phyloP scores from a whole-genome alignment of 305 asterid genomes.

The Fraxinus dipetala region DNA sequence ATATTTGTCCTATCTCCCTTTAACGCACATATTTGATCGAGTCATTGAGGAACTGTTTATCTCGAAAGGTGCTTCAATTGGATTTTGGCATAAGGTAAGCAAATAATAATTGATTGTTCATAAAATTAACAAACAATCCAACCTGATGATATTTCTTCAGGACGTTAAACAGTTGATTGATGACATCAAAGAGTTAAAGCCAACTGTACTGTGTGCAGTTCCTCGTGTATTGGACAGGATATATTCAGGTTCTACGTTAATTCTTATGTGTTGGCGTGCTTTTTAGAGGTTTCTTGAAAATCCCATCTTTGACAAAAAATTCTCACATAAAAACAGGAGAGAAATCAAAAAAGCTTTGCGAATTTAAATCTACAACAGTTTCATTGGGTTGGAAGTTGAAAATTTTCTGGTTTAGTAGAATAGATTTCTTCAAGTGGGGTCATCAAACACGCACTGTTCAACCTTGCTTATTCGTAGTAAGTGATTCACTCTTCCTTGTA shows the following conservation, averaged over 20 bases:
- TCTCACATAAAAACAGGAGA: too few species aligned
- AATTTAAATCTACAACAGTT: too few species aligned
- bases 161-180: slow-evolving; percentile 59
- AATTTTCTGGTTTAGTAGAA: slow-evolving; percentile 50
- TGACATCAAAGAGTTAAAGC: slow-evolving; percentile 75
- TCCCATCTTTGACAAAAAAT: too few species aligned
- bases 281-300: neutral
- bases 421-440: slow-evolving; percentile 63
- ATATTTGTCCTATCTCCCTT: slow-evolving; percentile 71
- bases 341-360: too few species aligned
- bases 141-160: slow-evolving; percentile 33
- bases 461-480: slow-evolving; percentile 70
- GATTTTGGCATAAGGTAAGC: slow-evolving; percentile 77
- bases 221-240: slow-evolving; percentile 83
- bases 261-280: neutral
- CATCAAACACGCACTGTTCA: slow-evolving; percentile 52
- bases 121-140: neutral
- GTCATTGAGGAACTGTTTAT: slow-evolving; percentile 68
- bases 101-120: neutral
- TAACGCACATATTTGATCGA: slow-evolving; percentile 83
- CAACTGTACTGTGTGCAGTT: slow-evolving; percentile 64
- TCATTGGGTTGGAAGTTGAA: too few species aligned
- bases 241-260: slow-evolving; percentile 47
- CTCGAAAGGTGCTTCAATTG: slow-evolving; percentile 67
- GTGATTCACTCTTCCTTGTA: slow-evolving; percentile 20